Percentiles rank a stretch among this genome's conserved stretches.
These are phyloP conservation scores for Exophiala alcalophila DNA, from an alignment of 2,329 filamentous ascomycete species.

Conservation along the genomic window DNA sequence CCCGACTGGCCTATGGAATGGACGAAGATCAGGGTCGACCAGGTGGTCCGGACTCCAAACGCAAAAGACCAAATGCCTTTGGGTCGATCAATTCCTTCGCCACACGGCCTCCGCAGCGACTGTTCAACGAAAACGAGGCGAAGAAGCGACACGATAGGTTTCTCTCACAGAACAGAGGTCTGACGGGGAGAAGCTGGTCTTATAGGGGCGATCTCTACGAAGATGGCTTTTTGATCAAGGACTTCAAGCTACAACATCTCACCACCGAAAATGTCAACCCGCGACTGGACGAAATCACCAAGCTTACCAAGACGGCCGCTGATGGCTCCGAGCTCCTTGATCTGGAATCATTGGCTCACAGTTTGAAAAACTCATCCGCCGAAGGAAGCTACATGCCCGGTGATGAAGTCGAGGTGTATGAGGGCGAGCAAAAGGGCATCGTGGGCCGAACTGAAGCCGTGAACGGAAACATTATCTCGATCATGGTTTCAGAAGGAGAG, in stretches of 20 bases:
- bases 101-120: constrained; percentile 75
- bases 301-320: constrained; percentile 81
- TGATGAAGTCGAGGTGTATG: constrained; percentile 93
- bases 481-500: constrained; percentile 79
- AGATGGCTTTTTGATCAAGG: constrained; percentile 89
- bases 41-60: constrained; percentile 61
- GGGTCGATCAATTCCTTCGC: constrained; percentile 50
- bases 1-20: constrained; percentile 84
- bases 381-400: constrained; percentile 85
- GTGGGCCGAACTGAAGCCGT: constrained; percentile 82
- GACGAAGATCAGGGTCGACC: constrained; percentile 63
- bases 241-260: constrained; percentile 84
- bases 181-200: constrained; percentile 68
- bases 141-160: constrained; percentile 76
- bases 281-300: constrained; percentile 90
- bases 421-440: constrained; percentile 91
- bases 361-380: constrained; percentile 77
- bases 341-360: constrained; percentile 83
- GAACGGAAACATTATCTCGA: constrained; percentile 85
- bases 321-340: constrained; percentile 94
- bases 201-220: constrained; percentile 89
- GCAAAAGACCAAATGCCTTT: constrained; percentile 65
- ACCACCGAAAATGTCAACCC: constrained; percentile 89
- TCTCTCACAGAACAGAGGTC: constrained; percentile 49
- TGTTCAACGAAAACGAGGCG: constrained; percentile 91